A percentile compares a stretch with the other conserved stretches of the same genome.
Evolutionary conservation across 257 asterid genomes (phyloP).

Genomic region (Lavandula angustifolia): DNA sequence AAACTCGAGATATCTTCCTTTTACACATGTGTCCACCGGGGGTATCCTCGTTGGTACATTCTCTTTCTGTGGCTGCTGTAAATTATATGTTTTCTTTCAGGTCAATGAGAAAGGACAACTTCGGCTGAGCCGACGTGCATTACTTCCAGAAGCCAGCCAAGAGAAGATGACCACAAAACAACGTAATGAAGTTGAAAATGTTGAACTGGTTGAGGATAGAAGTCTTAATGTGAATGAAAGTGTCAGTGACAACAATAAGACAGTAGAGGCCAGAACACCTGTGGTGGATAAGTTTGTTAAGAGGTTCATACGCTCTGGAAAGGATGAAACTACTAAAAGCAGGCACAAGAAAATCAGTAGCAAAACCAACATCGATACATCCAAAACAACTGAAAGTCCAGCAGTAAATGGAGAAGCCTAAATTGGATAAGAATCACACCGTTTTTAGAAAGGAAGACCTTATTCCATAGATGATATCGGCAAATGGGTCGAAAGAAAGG

Average conservation of each 20-base stretch:
- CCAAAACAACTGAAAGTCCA: slow-evolving; percentile 49
- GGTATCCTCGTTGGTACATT: no score
- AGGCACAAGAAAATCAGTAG: slow-evolving; percentile 43
- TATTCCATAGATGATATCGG: slow-evolving; percentile 19
- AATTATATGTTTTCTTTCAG: slow-evolving; percentile 40
- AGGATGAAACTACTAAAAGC: slow-evolving; percentile 48
- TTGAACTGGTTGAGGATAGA: slow-evolving; percentile 34
- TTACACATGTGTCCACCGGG: no score
- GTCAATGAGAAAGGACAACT: slow-evolving; percentile 96
- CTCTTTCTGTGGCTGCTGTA: not conserved
- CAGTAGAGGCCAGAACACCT: slow-evolving; percentile 28
- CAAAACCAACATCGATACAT: slow-evolving; percentile 37
- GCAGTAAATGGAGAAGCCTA: slow-evolving; percentile 76
- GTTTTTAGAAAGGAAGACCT: slow-evolving; percentile 13
- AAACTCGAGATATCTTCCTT: no score
- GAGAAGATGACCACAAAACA: slow-evolving; percentile 51
- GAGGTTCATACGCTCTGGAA: slow-evolving; percentile 43
- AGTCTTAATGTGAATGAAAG: slow-evolving; percentile 20
- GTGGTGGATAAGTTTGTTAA: slow-evolving; percentile 49
- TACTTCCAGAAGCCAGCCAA: slow-evolving; percentile 72
- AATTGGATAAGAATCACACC: slow-evolving; percentile 42
- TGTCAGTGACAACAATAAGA: slow-evolving; percentile 29
- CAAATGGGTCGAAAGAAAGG: slow-evolving; percentile 33
- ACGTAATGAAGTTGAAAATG: slow-evolving; percentile 35
- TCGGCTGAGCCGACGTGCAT: slow-evolving; percentile 88